These are phyloP conservation scores for Sarcocystis neurona DNA, from an alignment of 169 alveolate species.

Conservation along the genomic window DNA sequence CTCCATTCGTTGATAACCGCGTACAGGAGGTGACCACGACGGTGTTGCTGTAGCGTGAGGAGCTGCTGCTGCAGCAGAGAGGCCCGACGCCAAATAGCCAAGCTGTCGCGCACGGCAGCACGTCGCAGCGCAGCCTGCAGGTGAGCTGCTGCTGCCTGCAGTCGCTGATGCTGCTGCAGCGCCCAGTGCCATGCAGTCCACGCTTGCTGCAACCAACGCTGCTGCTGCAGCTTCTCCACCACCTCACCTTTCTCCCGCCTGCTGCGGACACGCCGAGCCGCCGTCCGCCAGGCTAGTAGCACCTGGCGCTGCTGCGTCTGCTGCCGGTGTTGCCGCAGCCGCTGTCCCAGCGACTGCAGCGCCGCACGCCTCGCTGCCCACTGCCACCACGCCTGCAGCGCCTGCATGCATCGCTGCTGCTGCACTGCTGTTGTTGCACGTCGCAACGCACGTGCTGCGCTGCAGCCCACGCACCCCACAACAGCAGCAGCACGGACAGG, in stretches of 20 bases:
- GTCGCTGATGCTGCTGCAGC: not conserved
- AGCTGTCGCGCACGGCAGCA: not conserved
- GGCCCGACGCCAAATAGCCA: not conserved
- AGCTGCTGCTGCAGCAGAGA: not conserved
- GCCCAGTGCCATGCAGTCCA: not conserved
- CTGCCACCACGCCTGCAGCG: constrained; percentile 8
- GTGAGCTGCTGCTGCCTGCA: not conserved
- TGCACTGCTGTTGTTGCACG: not conserved
- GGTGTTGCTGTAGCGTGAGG: not conserved
- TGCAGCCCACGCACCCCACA: not conserved
- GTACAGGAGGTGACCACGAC: too few species aligned
- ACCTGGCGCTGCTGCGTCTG: not conserved
- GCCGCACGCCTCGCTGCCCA: constrained; percentile 33
- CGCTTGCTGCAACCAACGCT: not conserved
- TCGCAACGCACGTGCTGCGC: not conserved
- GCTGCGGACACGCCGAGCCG: not conserved
- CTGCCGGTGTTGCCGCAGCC: not conserved
- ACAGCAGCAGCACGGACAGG: not conserved
- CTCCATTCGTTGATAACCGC: not conserved
- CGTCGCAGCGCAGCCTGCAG: not conserved
- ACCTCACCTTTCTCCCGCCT: not conserved
- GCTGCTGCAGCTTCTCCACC: not conserved
- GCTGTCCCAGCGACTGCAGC: not conserved
- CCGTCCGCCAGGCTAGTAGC: not conserved
- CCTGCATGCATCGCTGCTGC: not conserved